A percentile compares a stretch with the other conserved stretches of the same genome.
Evolutionary conservation across 495 filamentous ascomycete genomes (phyloP).

Genomic region (Aspergillus taichungensis): DNA sequence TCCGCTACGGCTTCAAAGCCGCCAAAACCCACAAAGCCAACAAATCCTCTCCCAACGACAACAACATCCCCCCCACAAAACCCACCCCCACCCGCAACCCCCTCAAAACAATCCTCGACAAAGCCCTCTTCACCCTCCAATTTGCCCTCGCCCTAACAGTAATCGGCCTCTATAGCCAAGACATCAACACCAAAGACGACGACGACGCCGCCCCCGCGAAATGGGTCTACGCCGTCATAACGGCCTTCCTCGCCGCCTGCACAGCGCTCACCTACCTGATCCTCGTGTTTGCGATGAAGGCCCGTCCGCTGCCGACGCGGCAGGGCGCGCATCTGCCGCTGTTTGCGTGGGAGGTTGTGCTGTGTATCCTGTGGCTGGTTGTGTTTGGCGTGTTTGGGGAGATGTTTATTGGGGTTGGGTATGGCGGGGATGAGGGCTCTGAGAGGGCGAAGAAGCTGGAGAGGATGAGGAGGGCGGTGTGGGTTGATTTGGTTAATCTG

Average conservation of each 20-base stretch:
- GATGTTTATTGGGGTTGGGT: constrained; percentile 62
- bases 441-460: constrained; percentile 41
- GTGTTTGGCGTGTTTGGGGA: constrained; percentile 77
- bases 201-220: constrained; percentile 46
- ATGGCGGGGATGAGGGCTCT: constrained; percentile 46
- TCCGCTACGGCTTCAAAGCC: constrained; percentile 21
- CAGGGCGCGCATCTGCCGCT: constrained; percentile 20
- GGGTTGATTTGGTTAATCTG: constrained; percentile 68
- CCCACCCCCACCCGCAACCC: constrained; percentile 1
- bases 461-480: constrained; percentile 80
- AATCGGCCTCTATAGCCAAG: constrained; percentile 67
- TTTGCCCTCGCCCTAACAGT: constrained; percentile 68
- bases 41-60: constrained; percentile 16
- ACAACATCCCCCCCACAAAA: constrained; percentile 9
- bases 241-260: constrained; percentile 50
- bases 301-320: not conserved
- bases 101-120: constrained; percentile 18
- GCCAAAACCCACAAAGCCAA: constrained; percentile 27
- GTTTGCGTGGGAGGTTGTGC: constrained; percentile 61
- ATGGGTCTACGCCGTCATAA: constrained; percentile 71
- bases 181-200: constrained; percentile 50
- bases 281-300: constrained; percentile 45
- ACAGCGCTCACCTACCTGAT: constrained; percentile 51
- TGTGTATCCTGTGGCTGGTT: constrained; percentile 66
- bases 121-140: constrained; percentile 56